Evolutionary conservation across 1,284 basidiomycete species (phyloP).

Genomic region (Sutorius eximius): DNA sequence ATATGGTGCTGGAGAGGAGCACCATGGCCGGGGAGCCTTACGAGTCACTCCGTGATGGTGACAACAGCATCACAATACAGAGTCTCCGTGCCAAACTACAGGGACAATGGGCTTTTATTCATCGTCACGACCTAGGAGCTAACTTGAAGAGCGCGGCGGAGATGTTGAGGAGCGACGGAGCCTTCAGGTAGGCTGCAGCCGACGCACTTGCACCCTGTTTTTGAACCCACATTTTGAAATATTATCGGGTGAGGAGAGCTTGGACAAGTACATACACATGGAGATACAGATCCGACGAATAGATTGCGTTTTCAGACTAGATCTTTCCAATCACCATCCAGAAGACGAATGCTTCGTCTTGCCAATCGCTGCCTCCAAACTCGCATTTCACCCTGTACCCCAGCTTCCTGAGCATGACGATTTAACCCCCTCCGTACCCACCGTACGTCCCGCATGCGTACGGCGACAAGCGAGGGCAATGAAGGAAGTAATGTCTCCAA

Average conservation of each 20-base stretch:
- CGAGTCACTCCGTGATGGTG: slow-evolving; percentile 36
- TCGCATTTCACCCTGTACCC: slow-evolving; percentile 75
- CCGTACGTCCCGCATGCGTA: slow-evolving; percentile 66
- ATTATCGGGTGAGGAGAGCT: slow-evolving; percentile 3
- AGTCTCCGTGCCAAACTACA: slow-evolving; percentile 36
- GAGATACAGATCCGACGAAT: slow-evolving; percentile 10
- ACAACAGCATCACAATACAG: slow-evolving; percentile 15
- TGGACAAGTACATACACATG: slow-evolving; percentile 2
- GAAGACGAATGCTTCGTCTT: slow-evolving; percentile 54
- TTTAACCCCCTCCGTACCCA: slow-evolving; percentile 71
- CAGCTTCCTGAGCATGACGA: slow-evolving; percentile 60
- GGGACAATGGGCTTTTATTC: slow-evolving; percentile 48
- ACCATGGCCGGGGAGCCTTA: slow-evolving; percentile 42
- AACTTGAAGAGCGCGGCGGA: slow-evolving; percentile 26
- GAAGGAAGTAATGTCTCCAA: slow-evolving; percentile 56
- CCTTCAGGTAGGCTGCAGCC: neutral
- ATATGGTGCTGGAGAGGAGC: slow-evolving; percentile 45
- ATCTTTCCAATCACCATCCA: slow-evolving; percentile 70
- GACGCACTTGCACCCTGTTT: neutral
- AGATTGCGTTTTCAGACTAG: slow-evolving; percentile 29
- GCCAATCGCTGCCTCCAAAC: slow-evolving; percentile 64
- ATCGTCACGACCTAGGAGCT: slow-evolving; percentile 45
- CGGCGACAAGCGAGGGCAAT: slow-evolving; percentile 53
- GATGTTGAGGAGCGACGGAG: slow-evolving; percentile 1
- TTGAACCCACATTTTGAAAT: neutral